These are phyloP conservation scores for Ramaria sp. DNA, from an alignment of 768 basidiomycete genomes.

Conservation along the genomic window DNA sequence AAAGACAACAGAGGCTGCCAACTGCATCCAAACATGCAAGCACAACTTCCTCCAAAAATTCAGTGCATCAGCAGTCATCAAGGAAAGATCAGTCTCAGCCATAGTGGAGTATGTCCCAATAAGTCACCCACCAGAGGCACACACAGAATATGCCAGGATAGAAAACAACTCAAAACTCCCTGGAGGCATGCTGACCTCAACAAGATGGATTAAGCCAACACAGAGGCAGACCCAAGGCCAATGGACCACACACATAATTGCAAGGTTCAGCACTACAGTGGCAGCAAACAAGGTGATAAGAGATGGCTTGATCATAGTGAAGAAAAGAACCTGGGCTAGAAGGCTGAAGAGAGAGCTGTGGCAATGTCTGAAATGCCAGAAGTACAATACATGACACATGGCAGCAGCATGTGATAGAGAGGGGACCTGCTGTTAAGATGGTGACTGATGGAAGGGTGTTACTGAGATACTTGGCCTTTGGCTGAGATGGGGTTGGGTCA, in stretches of 20 bases:
- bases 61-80: neutral
- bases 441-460: too few species aligned
- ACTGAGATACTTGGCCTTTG: too few species aligned
- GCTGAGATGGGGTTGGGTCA: too few species aligned
- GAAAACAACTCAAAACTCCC: neutral
- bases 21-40: neutral
- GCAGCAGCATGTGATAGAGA: too few species aligned
- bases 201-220: slow-evolving; percentile 20
- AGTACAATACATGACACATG: neutral
- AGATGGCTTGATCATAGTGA: slow-evolving; percentile 14
- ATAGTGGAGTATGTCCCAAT: neutral
- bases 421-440: too few species aligned
- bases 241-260: slow-evolving; percentile 15
- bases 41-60: neutral
- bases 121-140: neutral
- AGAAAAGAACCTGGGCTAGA: slow-evolving; percentile 8
- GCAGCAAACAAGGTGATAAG: slow-evolving; percentile 18
- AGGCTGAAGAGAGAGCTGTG: slow-evolving; percentile 16
- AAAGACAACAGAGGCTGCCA: neutral
- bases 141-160: neutral
- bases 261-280: slow-evolving; percentile 13
- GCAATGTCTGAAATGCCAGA: slow-evolving; percentile 21
- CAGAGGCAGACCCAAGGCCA: slow-evolving; percentile 11
- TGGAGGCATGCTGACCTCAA: slow-evolving; percentile 3
- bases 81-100: neutral